Evolutionary conservation across 108 stramenopile genomes (phyloP), one percentile per base, ranked within the genome.

Genomic region (Fragilaria radians): DNA sequence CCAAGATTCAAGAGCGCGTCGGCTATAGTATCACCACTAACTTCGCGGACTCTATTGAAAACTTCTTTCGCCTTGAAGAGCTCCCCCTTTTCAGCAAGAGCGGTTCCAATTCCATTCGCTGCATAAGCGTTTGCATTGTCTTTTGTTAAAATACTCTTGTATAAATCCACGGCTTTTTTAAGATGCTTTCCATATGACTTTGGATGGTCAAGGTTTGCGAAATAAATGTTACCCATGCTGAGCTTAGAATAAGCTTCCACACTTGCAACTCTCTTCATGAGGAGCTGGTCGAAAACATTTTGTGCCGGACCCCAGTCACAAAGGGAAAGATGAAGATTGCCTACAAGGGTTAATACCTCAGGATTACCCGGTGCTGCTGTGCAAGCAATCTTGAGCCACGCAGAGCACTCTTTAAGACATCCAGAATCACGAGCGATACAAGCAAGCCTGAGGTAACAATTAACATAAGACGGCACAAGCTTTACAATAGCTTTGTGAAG

Each of bases 71-170:
- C 86, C 63, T 84, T 84, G 65, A 84, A 74, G 4, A 93, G 65
- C 34, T 93, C 88, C 7, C 72, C 91, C 57, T 90, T 93, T 65
- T 93, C 92, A 0, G 92, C 92, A 46, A 93, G 72, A 19, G 89
- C 81, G 33, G 88, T 84, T 4, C 92, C 92, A 23, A 93, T 50
- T 1, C 92, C 92, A 62, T 90, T 93, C 5, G 86, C 92, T 23
- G 92, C 92, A 49, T 88, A 93, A 1, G 88, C 86, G 73, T 93
- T 93, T n/a, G 82, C 74, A n/a, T 75, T 77, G 58, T 93, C 92
- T 57, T 88, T 90, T 28, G 52, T 59, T 3, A 93, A 59, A 33
- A 89, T 88, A 52, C 80, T 59, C 54, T 75, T 71, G 73, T 88
- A 93, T 49, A 71, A 88, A 42, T 86, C 86, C 18, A 76, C 82